These are phyloP conservation scores for Trichoderma sp. DNA, from an alignment of 2,329 filamentous ascomycete species.

Conservation along the genomic window DNA sequence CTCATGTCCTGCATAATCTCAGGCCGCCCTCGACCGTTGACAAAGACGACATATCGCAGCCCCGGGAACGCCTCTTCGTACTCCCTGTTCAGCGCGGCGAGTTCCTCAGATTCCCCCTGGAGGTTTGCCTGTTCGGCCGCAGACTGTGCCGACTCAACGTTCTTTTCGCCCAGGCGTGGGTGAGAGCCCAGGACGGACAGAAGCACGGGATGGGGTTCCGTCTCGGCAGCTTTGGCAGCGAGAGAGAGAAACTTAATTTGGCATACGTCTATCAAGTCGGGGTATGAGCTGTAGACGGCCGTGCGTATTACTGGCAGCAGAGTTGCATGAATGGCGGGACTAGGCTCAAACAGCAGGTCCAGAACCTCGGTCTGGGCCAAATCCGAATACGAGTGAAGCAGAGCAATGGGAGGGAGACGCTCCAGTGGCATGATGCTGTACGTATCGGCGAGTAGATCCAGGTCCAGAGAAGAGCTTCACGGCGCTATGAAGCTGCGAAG, in stretches of 20 bases:
- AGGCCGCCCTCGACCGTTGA: conserved; percentile 72
- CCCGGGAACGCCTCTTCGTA: conserved; percentile 83
- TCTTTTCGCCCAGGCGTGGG: conserved; percentile 77
- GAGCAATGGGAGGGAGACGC: conserved; percentile 54
- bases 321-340: conserved; percentile 67
- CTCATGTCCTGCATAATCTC: conserved; percentile 82
- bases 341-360: conserved; percentile 83
- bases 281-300: conserved; percentile 61
- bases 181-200: conserved; percentile 75
- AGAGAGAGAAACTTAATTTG: conserved; percentile 61
- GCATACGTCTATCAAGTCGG: conserved; percentile 64
- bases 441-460: background rate
- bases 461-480: background rate
- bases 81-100: conserved; percentile 66
- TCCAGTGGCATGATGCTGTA: conserved; percentile 24
- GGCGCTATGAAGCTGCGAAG: background rate
- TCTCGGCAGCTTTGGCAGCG: conserved; percentile 45
- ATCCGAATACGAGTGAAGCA: conserved; percentile 54
- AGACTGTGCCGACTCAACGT: conserved; percentile 77
- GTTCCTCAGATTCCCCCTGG: conserved; percentile 56
- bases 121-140: conserved; percentile 78
- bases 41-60: conserved; percentile 85
- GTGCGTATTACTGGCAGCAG: conserved; percentile 63
- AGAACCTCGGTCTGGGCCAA: conserved; percentile 56
- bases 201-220: conserved; percentile 52